phyloP scores from a whole-genome alignment of 1,139 yeast genomes.

The Taphrina confusa region DNA sequence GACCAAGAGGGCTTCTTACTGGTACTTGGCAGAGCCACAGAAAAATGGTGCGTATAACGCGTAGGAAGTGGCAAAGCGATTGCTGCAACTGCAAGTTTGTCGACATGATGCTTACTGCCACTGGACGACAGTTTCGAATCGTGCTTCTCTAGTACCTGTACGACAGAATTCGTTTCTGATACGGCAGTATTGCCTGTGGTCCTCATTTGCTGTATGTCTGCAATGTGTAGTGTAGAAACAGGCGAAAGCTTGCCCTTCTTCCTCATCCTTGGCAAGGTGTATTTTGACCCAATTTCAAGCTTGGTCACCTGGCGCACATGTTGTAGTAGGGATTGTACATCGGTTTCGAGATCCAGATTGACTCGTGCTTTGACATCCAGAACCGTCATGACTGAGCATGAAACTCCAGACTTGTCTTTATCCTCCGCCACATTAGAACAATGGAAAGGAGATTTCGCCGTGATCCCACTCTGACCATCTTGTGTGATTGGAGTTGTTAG shows the following conservation, averaged over 20 bases:
- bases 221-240: not conserved
- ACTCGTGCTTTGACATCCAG: constrained; percentile 1
- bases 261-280: constrained; percentile 11
- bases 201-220: not conserved
- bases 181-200: not conserved
- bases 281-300: not conserved
- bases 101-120: not conserved
- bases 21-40: constrained; percentile 3
- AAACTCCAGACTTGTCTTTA: constrained; percentile 7
- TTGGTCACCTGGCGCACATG: not conserved
- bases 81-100: not conserved
- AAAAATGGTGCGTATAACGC: constrained; percentile 14
- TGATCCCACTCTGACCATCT: not conserved
- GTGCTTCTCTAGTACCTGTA: not conserved
- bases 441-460: not conserved
- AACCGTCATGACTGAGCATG: constrained; percentile 8
- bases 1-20: constrained; percentile 12
- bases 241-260: constrained; percentile 7
- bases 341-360: not conserved
- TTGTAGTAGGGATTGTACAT: not conserved
- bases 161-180: not conserved
- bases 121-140: not conserved
- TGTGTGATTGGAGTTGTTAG: not conserved
- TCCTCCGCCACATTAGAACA: not conserved
- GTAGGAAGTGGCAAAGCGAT: constrained; percentile 18